phyloP scores from a whole-genome alignment of 2,329 filamentous ascomycete genomes.

The Keithomyces neogunnii region DNA sequence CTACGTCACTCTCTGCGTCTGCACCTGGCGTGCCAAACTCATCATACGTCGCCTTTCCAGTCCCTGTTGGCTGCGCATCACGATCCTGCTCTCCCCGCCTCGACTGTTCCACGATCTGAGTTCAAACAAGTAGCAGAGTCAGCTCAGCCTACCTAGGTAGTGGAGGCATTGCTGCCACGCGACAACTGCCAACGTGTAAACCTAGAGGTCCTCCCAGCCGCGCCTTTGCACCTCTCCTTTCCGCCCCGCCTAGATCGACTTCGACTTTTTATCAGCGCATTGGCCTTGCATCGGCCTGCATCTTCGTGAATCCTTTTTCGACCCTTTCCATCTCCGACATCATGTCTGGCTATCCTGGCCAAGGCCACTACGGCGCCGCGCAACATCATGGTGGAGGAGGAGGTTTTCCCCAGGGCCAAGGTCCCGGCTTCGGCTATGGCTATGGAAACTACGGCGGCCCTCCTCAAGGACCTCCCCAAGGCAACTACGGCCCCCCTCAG shows the following conservation, averaged over 20 bases:
- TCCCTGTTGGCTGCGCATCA: neutral
- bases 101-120: neutral
- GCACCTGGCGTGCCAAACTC: too few species aligned
- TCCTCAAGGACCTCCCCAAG: conserved; percentile 11
- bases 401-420: conserved; percentile 14
- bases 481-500: conserved; percentile 15
- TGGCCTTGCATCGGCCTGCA: neutral
- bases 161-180: too few species aligned
- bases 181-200: too few species aligned
- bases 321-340: neutral
- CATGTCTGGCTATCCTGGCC: conserved; percentile 34
- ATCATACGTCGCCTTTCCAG: neutral
- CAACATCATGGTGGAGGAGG: conserved; percentile 21
- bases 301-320: neutral
- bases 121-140: too few species aligned
- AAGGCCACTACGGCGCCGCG: conserved; percentile 28
- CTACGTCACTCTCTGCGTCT: too few species aligned
- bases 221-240: too few species aligned
- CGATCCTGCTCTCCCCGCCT: neutral
- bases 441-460: conserved; percentile 19
- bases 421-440: conserved; percentile 20
- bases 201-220: too few species aligned
- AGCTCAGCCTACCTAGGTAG: too few species aligned
- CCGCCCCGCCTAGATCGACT: neutral
- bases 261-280: neutral